phyloP scores from a whole-genome alignment of 768 basidiomycete species.

The Amanita phalloides region DNA sequence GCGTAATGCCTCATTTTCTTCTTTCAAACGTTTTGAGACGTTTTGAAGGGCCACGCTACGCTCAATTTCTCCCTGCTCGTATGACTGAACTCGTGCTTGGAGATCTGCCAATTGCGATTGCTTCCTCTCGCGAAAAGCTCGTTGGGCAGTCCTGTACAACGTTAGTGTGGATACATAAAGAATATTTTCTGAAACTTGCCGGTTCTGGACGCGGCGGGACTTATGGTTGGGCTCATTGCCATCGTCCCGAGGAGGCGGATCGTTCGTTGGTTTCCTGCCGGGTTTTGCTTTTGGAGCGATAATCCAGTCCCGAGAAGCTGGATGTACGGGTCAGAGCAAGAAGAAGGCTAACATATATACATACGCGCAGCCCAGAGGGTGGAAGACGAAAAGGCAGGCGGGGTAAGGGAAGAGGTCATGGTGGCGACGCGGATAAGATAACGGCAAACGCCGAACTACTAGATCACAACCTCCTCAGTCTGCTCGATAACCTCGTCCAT shows the following conservation, averaged over 20 bases:
- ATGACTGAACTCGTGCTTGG: constrained; percentile 74
- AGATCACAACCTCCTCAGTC: constrained; percentile 70
- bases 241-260: constrained; percentile 28
- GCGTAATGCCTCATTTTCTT: constrained; percentile 71
- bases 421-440: constrained; percentile 34
- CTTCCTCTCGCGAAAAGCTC: constrained; percentile 84
- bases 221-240: constrained; percentile 43
- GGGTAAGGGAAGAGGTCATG: constrained; percentile 5
- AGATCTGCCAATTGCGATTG: constrained; percentile 82
- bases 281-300: constrained; percentile 82
- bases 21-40: constrained; percentile 75
- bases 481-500: constrained; percentile 90
- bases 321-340: constrained; percentile 2
- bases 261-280: constrained; percentile 81
- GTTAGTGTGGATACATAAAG: constrained; percentile 9
- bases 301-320: constrained; percentile 87
- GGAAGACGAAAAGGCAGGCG: constrained; percentile 31
- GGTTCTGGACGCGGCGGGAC: constrained; percentile 69
- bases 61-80: constrained; percentile 87
- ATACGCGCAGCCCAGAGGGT: constrained; percentile 72
- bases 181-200: constrained; percentile 21
- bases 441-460: constrained; percentile 27
- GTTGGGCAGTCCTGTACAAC: constrained; percentile 63
- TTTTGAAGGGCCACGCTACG: constrained; percentile 77
- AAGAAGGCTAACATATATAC: not conserved